Evolutionary conservation across 1,284 basidiomycete genomes (phyloP).

Genomic region (Inonotus obliquus): DNA sequence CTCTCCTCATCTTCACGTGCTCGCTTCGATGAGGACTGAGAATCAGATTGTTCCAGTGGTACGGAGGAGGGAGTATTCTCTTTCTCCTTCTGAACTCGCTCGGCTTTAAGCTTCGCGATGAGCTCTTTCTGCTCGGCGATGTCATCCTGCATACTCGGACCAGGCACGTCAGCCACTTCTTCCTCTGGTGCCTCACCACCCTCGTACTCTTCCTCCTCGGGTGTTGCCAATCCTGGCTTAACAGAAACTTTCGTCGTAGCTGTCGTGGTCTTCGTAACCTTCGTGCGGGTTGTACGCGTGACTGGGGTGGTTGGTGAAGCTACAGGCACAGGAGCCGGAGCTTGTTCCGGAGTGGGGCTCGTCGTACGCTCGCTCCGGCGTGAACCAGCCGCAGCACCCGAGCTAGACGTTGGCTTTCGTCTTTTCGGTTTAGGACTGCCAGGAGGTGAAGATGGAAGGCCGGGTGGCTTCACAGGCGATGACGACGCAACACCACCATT

Average conservation of each 20-base stretch:
- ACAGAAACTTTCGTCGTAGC: slow-evolving; percentile 10
- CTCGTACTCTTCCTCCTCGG: slow-evolving; percentile 53
- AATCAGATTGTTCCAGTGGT: slow-evolving; percentile 12
- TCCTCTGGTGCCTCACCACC: slow-evolving; percentile 25
- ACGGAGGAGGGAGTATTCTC: slow-evolving; percentile 20
- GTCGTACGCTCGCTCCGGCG: slow-evolving; percentile 10
- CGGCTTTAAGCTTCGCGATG: slow-evolving; percentile 59
- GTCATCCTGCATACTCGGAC: slow-evolving; percentile 61
- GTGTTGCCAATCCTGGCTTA: slow-evolving; percentile 36
- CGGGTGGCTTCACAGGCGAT: slow-evolving; percentile 18
- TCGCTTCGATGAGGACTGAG: slow-evolving; percentile 34
- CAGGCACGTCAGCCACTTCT: slow-evolving; percentile 44
- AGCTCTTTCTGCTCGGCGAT: slow-evolving; percentile 67
- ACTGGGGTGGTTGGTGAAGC: background rate
- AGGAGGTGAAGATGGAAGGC: slow-evolving; percentile 22
- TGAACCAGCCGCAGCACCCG: background rate
- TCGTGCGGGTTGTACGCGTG: slow-evolving; percentile 4
- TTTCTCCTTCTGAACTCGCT: slow-evolving; percentile 35
- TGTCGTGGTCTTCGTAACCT: slow-evolving; percentile 1
- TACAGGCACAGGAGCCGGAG: background rate
- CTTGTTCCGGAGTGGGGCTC: slow-evolving; percentile 3
- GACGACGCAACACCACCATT: background rate
- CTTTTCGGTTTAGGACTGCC: slow-evolving; percentile 50
- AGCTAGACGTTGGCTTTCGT: slow-evolving; percentile 50
- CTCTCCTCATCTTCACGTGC: slow-evolving; percentile 49